These are phyloP conservation scores for Kwoniella sp. DNA, from an alignment of 768 basidiomycete species.

Conservation along the genomic window DNA sequence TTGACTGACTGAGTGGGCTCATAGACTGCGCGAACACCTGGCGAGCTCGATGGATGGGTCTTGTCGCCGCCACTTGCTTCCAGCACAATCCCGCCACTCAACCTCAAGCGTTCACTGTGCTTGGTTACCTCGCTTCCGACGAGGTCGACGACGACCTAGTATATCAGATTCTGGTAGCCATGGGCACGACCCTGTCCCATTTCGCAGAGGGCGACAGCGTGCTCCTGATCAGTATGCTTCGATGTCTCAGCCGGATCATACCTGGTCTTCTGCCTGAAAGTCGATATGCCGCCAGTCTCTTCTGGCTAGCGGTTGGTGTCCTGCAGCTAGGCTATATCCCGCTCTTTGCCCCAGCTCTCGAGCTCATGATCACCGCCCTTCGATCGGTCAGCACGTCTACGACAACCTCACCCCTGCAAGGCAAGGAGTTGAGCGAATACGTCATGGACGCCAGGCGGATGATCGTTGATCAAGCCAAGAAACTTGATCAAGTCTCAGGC, in stretches of 20 bases:
- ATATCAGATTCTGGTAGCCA: conserved; percentile 88
- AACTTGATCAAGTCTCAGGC: conserved; percentile 72
- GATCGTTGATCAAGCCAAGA: conserved; percentile 69
- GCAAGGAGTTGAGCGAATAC: conserved; percentile 53
- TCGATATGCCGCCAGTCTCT: conserved; percentile 69
- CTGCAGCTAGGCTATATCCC: conserved; percentile 73
- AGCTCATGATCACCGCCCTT: conserved; percentile 68
- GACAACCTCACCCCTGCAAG: conserved; percentile 58
- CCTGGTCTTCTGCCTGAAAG: conserved; percentile 70
- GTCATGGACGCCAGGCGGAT: conserved; percentile 65
- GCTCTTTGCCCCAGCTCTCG: conserved; percentile 68
- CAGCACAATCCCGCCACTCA: conserved; percentile 87
- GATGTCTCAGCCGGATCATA: conserved; percentile 77
- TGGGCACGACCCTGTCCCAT: conserved; percentile 70
- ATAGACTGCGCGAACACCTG: conserved; percentile 69
- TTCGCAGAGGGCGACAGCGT: conserved; percentile 69
- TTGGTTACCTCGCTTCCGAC: conserved; percentile 77
- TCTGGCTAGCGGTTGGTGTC: conserved; percentile 86
- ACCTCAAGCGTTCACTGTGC: conserved; percentile 78
- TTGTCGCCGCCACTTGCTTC: conserved; percentile 85
- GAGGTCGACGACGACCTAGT: conserved; percentile 91
- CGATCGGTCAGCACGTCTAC: conserved; percentile 63
- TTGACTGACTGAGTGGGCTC: not conserved
- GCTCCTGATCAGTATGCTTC: conserved; percentile 82
- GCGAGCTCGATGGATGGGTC: conserved; percentile 90